Evolutionary conservation across 2,329 filamentous ascomycete species (phyloP), one percentile per base, ranked within the genome.

Genomic region (Hirsutella thompsonii): DNA sequence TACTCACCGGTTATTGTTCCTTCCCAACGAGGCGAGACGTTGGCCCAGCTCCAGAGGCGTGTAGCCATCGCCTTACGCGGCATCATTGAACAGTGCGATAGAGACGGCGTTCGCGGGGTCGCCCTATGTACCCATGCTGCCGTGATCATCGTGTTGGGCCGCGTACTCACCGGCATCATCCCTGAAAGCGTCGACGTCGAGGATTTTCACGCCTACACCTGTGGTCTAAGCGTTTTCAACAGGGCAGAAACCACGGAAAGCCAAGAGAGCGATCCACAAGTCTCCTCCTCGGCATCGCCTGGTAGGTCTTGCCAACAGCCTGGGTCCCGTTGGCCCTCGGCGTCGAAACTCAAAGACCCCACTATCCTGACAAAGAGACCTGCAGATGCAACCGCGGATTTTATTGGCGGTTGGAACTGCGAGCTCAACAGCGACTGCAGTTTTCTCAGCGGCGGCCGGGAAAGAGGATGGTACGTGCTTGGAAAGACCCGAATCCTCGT

Each of bases 81-180:
- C 37, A 77, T 95, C 49, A 81, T 95, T 49, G 68, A 72, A 21
- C 72, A 77, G 40, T 79, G 85, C 44, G 88, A 95, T 55, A 59
- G 61, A n/a, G 70, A 83, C 38, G 75, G 78, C n/a, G 68, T 74
- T 32, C 77, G 74, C 51, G 73, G 84, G 0, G 70, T 94, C 20
- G 61, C 95, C 33, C 70, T 98, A 32, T 94, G 86, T 62, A 83
- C 85, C 1, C 92, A 98, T 64, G 92, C 92, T 2, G 92, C 92
- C 4, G 78, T 81, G 10, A 74, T 96, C 53, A 95, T 98, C 56
- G 82, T 84, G 8, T 74, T 92, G 49, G 90, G 90, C 1, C 74
- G 92, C 33, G 79, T 78, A 1, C 66, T 98, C 51, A 95, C 89
- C 2, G 88, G 87, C 0, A 53, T 61, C 18, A 79, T 90, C 71